phyloP scores from a whole-genome alignment of 352 stramenopile species.

The Globisporangium nodosum region DNA sequence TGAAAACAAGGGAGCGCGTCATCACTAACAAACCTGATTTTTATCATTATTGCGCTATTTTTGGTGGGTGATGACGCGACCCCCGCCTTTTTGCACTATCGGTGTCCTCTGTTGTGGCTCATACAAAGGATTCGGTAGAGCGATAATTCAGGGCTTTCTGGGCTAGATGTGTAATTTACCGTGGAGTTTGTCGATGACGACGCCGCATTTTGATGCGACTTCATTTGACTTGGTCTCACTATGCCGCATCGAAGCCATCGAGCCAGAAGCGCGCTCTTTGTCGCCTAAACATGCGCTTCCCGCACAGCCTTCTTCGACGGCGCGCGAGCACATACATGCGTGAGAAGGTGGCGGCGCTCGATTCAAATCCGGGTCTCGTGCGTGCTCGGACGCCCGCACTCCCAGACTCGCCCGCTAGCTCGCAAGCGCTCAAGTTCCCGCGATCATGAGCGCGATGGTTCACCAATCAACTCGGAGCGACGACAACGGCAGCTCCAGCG shows the following conservation, averaged over 20 bases:
- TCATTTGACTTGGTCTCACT: not conserved
- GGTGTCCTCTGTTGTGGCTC: too few relatives aligned
- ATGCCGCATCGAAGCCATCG: not conserved
- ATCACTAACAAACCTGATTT: not conserved
- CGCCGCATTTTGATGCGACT: not conserved
- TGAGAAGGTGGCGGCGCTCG: not conserved
- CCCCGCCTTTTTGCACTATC: too few relatives aligned
- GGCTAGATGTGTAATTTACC: too few relatives aligned
- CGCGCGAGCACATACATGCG: not conserved
- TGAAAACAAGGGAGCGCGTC: not conserved
- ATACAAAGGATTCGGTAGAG: too few relatives aligned
- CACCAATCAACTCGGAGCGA: not conserved
- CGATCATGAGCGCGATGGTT: not conserved
- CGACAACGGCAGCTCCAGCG: not conserved
- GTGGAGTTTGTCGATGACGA: not conserved
- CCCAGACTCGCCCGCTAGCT: not conserved
- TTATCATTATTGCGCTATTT: not conserved
- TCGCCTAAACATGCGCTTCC: slow-evolving; percentile 8
- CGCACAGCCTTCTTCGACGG: not conserved
- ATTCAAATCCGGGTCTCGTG: not conserved
- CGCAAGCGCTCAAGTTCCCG: not conserved
- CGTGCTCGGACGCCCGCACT: not conserved
- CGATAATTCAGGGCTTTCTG: too few relatives aligned
- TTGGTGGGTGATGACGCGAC: not conserved
- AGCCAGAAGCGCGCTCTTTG: not conserved